These are phyloP conservation scores for Salicornia ramosissima DNA, from an alignment of 148 eudicot species.

Conservation along the genomic window DNA sequence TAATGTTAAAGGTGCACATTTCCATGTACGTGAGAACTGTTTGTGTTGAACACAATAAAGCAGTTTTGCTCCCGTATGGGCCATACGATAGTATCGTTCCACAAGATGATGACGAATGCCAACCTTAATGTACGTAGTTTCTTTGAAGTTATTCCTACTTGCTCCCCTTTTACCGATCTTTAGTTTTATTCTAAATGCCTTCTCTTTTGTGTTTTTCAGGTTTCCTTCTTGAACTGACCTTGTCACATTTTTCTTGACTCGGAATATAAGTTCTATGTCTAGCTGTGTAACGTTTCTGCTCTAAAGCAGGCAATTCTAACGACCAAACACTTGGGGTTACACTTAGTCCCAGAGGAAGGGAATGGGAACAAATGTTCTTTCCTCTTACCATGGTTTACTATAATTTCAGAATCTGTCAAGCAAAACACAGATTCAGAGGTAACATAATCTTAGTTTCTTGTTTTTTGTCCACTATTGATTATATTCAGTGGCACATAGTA, in stretches of 20 bases:
- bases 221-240: neutral
- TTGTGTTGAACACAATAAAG: neutral
- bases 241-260: neutral
- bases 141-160: neutral
- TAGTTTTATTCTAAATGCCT: neutral
- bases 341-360: neutral
- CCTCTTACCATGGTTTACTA: neutral
- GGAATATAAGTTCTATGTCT: neutral
- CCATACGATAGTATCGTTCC: neutral
- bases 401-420: neutral
- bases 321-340: neutral
- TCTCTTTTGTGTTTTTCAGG: slow-evolving; percentile 9
- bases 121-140: neutral
- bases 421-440: no score
- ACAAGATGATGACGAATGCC: slow-evolving; percentile 10
- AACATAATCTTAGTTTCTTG: no score
- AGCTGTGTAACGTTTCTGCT: neutral
- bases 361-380: neutral
- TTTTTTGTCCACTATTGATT: no score
- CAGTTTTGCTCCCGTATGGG: neutral
- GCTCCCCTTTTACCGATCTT: neutral
- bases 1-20: neutral
- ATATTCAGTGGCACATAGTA: no score
- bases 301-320: neutral
- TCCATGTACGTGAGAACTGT: neutral